Percentiles rank a stretch among this genome's conserved stretches.
Conservation (phyloP, 192 early-diverging fungal species). For the Dispira parvispora region DNA sequence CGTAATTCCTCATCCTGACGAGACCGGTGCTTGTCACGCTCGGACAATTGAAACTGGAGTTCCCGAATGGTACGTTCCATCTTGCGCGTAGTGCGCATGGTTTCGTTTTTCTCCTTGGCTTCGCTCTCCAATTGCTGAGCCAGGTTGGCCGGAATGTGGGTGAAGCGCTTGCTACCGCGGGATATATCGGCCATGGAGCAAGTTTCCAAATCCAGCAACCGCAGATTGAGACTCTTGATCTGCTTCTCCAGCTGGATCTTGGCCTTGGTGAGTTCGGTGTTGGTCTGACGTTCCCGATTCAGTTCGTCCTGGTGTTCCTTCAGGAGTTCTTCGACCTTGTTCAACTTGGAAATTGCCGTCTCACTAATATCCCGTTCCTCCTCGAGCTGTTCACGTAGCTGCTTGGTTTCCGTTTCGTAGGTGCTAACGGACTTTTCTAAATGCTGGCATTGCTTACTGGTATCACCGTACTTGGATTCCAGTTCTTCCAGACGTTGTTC, state of each 20-base stretch:
- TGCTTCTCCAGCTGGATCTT: conserved; percentile 64
- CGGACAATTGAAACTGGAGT: conserved; percentile 69
- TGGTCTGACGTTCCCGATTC: conserved; percentile 44
- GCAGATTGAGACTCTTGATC: conserved; percentile 58
- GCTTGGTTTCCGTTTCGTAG: conserved; percentile 56
- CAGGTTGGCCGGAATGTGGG: conserved; percentile 44
- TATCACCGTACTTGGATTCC: conserved; percentile 19
- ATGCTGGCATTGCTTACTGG: not conserved
- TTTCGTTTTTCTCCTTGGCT: conserved; percentile 44
- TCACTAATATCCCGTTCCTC: conserved; percentile 53
- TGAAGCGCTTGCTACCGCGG: conserved; percentile 33
- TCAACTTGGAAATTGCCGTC: conserved; percentile 45
- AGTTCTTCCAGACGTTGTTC: conserved; percentile 60
- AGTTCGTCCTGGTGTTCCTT: conserved; percentile 35
- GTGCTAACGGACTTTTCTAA: conserved; percentile 38
- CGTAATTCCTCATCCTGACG: conserved; percentile 48
- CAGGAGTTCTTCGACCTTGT: conserved; percentile 25
- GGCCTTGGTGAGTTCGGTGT: conserved; percentile 62
- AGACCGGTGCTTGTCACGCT: conserved; percentile 55
- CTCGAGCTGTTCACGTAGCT: conserved; percentile 50
- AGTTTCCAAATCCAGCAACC: conserved; percentile 61
- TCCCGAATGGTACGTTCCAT: conserved; percentile 65
- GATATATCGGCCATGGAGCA: conserved; percentile 39
- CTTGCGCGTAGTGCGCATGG: conserved; percentile 35
- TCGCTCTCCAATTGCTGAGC: conserved; percentile 36